Percentiles rank a stretch among this genome's conserved stretches.
Conservation (phyloP, 768 basidiomycete species). For the Boletus sensibilis region DNA sequence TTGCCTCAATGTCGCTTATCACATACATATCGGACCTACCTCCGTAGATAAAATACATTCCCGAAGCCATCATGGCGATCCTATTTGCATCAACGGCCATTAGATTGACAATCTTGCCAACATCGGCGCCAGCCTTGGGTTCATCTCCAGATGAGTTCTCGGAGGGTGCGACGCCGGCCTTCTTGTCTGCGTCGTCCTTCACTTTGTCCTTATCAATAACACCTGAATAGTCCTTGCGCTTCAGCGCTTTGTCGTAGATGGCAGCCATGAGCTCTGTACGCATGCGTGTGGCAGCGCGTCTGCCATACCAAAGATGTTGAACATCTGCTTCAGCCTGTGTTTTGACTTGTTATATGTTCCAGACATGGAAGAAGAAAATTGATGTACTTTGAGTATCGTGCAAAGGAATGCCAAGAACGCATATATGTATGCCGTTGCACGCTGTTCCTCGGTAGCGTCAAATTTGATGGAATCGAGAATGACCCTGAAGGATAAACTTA, state of each 20-base stretch:
- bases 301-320: constrained; percentile 77
- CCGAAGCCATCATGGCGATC: constrained; percentile 54
- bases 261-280: constrained; percentile 79
- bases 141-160: constrained; percentile 40
- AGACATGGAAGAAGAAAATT: neutral
- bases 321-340: constrained; percentile 60
- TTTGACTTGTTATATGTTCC: neutral
- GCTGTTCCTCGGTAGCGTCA: constrained; percentile 46
- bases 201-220: constrained; percentile 54
- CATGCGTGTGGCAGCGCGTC: constrained; percentile 71
- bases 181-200: constrained; percentile 24
- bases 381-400: constrained; percentile 34
- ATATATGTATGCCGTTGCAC: constrained; percentile 69
- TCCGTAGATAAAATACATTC: constrained; percentile 66
- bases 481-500: constrained; percentile 32
- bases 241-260: constrained; percentile 87
- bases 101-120: constrained; percentile 87
- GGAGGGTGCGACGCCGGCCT: constrained; percentile 12
- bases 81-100: constrained; percentile 80
- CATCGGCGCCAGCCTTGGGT: constrained; percentile 75
- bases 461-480: constrained; percentile 59
- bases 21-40: constrained; percentile 33
- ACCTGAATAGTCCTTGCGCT: constrained; percentile 81
- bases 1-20: neutral
- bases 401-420: constrained; percentile 73